A percentile compares a stretch with the other conserved stretches of the same genome.
These are phyloP conservation scores for Aspergillus quadrilineatus DNA, from an alignment of 2,329 filamentous ascomycete species.

Conservation along the genomic window DNA sequence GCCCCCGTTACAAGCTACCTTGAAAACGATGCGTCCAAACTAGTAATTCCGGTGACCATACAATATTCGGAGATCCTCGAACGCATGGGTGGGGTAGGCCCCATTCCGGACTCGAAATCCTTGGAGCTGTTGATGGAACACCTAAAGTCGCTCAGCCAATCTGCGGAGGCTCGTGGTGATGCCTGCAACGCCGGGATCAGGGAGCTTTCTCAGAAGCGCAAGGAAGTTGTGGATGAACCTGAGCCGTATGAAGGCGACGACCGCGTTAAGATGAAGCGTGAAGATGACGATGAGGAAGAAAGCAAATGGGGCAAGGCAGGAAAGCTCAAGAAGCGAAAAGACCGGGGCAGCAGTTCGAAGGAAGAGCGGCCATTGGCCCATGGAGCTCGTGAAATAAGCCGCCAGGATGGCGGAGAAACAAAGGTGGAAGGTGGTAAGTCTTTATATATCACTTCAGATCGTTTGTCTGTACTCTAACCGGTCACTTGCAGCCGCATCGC, in stretches of 20 bases:
- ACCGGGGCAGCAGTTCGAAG: conserved; percentile 56
- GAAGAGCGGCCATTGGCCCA: conserved; percentile 61
- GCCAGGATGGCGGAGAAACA: conserved; percentile 63
- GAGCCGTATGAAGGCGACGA: conserved; percentile 45
- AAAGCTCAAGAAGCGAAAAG: conserved; percentile 80
- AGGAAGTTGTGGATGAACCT: conserved; percentile 55
- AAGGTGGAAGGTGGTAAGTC: conserved; percentile 55
- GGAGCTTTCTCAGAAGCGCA: conserved; percentile 58
- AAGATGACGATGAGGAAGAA: conserved; percentile 47
- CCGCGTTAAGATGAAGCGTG: conserved; percentile 47
- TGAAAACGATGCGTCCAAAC: conserved; percentile 51
- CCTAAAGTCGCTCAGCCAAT: conserved; percentile 57
- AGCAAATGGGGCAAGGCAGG: conserved; percentile 51
- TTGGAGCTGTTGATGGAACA: conserved; percentile 53
- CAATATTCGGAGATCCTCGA: conserved; percentile 61
- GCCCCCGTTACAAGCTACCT: conserved; percentile 53
- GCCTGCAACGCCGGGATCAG: conserved; percentile 61
- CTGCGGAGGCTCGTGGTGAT: conserved; percentile 58
- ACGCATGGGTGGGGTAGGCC: conserved; percentile 49
- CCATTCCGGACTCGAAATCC: conserved; percentile 49
- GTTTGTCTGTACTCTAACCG: conserved; percentile 7
- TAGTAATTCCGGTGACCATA: conserved; percentile 48
- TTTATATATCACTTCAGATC: not conserved
- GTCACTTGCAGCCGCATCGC: conserved; percentile 33
- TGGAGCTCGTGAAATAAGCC: conserved; percentile 62